Base-by-base conservation (phyloP, 306 rosid genomes). In the Senna tora region DNA sequence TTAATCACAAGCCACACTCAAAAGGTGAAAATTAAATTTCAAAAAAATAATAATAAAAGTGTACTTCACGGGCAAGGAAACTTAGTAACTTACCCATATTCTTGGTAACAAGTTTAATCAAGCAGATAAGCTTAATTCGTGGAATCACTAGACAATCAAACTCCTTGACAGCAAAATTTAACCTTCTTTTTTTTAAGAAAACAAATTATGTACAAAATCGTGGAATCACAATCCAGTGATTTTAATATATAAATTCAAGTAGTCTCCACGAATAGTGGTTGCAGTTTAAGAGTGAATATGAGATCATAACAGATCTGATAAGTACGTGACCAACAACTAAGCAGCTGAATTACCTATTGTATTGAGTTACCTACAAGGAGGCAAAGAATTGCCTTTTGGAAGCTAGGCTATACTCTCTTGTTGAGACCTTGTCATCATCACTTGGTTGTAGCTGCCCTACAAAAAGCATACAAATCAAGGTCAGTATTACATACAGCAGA, bases 401-500 rank as follows among this genome's bases (percentile, higher is more conserved):
- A 55, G 58, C 38, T 52, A 49, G 55, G 66, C n/a, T 39, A 51
- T 54, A 64, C 55, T 33, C 19, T 54, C 72, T 17, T 30, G 63
- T 36, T 28, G 45, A 16, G 63, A 85, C 59, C 43, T 69, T 65
- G 57, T 9, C 71, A 67, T 85, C 83, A 91, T 43, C 75, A 67
- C 82, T 80, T 80, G 50, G 84, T 75, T 43, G 96, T 72, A 22
- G 56, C 58, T 42, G 77, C 46, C 96, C 97, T 91, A 90, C 76
- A 59, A 78, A 78, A 59, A 9, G n/a, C 7, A 59, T 49, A 75
- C 47, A 66, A 75, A 67, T 30, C 21, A 63, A 25, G 14, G 19
- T 32, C 20, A 16, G 54, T 68, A 68, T 20, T 36, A 64, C 43
- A 38, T 43, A 63, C n/a, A 38, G 41, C 72, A 53, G 15, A 45